phyloP scores from a whole-genome alignment of 2,329 filamentous ascomycete species.

The Arthrinium puccinioides region DNA sequence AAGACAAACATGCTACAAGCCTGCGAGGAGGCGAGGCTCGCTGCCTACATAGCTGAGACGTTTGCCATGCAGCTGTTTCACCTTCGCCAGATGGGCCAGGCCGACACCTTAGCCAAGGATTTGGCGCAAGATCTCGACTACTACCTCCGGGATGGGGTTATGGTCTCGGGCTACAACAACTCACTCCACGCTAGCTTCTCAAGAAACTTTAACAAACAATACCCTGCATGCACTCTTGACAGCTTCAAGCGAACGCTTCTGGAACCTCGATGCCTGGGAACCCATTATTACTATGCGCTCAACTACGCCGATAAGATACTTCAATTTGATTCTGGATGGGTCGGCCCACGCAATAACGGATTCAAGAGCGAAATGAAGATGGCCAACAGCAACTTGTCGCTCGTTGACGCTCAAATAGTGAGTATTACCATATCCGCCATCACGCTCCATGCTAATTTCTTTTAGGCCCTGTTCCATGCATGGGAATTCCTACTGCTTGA shows the following conservation, averaged over 20 bases:
- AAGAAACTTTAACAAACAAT: slow-evolving; percentile 75
- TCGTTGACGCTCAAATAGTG: slow-evolving; percentile 86
- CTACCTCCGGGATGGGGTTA: slow-evolving; percentile 69
- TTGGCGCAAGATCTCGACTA: slow-evolving; percentile 72
- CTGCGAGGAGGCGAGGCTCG: slow-evolving; percentile 61
- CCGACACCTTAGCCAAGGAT: slow-evolving; percentile 56
- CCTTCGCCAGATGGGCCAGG: slow-evolving; percentile 67
- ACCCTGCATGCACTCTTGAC: slow-evolving; percentile 63
- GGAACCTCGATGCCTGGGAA: slow-evolving; percentile 58
- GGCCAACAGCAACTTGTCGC: slow-evolving; percentile 83
- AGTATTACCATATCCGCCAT: not conserved
- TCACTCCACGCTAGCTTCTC: slow-evolving; percentile 82
- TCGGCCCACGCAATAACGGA: slow-evolving; percentile 58
- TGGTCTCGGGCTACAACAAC: slow-evolving; percentile 75
- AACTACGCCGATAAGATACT: slow-evolving; percentile 70
- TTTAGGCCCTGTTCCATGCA: slow-evolving; percentile 69
- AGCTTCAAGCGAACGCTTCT: slow-evolving; percentile 74
- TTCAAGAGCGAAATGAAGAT: slow-evolving; percentile 77
- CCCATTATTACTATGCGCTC: slow-evolving; percentile 78
- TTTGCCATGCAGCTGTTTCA: slow-evolving; percentile 88
- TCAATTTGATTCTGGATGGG: slow-evolving; percentile 71
- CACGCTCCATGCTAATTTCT: no score
- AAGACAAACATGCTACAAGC: slow-evolving; percentile 49
- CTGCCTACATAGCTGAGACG: slow-evolving; percentile 78
- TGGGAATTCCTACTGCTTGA: slow-evolving; percentile 88